A percentile compares a stretch with the other conserved stretches of the same genome.
Evolutionary conservation across 495 filamentous ascomycete species (phyloP).

Genomic region (Thermothielavioides terrestris): DNA sequence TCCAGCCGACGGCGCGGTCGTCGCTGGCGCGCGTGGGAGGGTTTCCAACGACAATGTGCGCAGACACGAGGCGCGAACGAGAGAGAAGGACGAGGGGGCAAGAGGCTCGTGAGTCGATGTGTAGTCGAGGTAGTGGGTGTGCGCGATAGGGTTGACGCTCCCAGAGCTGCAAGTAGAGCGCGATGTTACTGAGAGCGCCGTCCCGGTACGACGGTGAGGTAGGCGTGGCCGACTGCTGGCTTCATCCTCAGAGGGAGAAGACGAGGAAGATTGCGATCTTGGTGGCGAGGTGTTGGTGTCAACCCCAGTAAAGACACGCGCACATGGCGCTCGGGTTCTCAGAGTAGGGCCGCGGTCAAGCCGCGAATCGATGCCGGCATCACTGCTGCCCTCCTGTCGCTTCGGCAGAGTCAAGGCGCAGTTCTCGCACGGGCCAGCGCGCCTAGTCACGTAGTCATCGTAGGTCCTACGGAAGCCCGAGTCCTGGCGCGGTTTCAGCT

Average conservation of each 20-base stretch:
- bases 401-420: slow-evolving; percentile 54
- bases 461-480: slow-evolving; percentile 46
- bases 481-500: slow-evolving; percentile 33
- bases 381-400: slow-evolving; percentile 33
- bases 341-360: slow-evolving; percentile 33
- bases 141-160: slow-evolving; percentile 46
- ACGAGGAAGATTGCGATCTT: slow-evolving; percentile 37
- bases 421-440: slow-evolving; percentile 50
- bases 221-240: slow-evolving; percentile 10
- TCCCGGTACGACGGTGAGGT: slow-evolving; percentile 25
- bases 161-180: slow-evolving; percentile 38
- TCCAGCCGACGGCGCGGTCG: slow-evolving; percentile 15
- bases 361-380: slow-evolving; percentile 21
- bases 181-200: slow-evolving; percentile 25
- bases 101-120: slow-evolving; percentile 75
- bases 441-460: slow-evolving; percentile 47
- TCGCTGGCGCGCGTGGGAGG: slow-evolving; percentile 55
- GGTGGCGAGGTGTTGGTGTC: slow-evolving; percentile 31
- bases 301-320: slow-evolving; percentile 35
- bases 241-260: slow-evolving; percentile 40
- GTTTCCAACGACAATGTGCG: slow-evolving; percentile 80
- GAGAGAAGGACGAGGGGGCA: slow-evolving; percentile 67
- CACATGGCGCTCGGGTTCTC: slow-evolving; percentile 41
- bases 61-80: slow-evolving; percentile 76
- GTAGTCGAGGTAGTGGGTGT: slow-evolving; percentile 79